Evolutionary conservation across 352 stramenopile genomes (phyloP), one percentile per base, ranked within the genome.

Genomic region (Globisporangium megalacanthum): DNA sequence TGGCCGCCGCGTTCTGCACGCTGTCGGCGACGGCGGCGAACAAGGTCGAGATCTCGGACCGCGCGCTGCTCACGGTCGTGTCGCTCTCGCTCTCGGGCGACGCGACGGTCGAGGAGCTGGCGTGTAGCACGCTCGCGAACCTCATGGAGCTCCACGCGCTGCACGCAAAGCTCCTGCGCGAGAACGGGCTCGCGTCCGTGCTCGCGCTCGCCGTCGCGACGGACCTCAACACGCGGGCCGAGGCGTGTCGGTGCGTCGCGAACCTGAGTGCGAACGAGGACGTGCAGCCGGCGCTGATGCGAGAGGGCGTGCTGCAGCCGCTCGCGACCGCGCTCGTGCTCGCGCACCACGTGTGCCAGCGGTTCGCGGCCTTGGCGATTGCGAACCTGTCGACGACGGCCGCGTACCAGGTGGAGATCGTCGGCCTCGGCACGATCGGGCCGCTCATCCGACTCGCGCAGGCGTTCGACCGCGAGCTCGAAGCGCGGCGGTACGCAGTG

Each of bases 191-290:
- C 3, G 75, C 94, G 33, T 95, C 92, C 0, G 73, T 99, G 19
- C 85, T 98, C 69, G 86, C 95, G 8, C 73, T 98, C 14, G 92
- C 89, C 1, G 82, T 88, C 13, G 89, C 87, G 14, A 86, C 86
- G 37, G 92, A 98, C 64, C 60, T 93, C 1, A 96, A 94, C 61
- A 98, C 92, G 33, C 83, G 94, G 8, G 68, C 88, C 0, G 95
- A 99, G 62, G 93, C 94, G 9, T 97, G 82, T 54, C 80, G 96
- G 22, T 95, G 90, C 54, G 68, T 99, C 3, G 91, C 95, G 4
- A 98, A 99, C 59, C 76, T 99, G 31, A 96, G 94, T 22, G 89
- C 93, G 17, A 98, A 99, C 61, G 80, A 93, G 62, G 88, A 97
- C 52, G 83, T 98, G 13, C 92, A 98, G 56, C 77, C 91, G 17